Conservation (phyloP, 2,329 filamentous ascomycete species). For the Dothistroma pini region DNA sequence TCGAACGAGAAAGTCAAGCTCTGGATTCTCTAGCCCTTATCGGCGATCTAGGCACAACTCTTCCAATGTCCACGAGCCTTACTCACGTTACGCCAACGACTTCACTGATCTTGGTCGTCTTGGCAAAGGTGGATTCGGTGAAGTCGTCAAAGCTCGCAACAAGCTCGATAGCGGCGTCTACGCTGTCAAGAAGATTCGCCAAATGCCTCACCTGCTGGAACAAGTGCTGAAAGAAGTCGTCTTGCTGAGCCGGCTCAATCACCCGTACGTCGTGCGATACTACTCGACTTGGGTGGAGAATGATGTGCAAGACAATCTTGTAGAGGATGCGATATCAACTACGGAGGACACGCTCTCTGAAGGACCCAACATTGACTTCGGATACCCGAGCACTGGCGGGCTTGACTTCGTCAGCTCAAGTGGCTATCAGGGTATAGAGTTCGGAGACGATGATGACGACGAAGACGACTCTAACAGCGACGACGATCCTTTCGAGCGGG, state of each 20-base stretch:
- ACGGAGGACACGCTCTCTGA: slow-evolving; percentile 41
- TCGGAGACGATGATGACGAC: slow-evolving; percentile 57
- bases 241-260: slow-evolving; percentile 85
- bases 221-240: slow-evolving; percentile 83
- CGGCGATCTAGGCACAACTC: slow-evolving; percentile 35
- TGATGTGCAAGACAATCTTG: slow-evolving; percentile 29
- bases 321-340: slow-evolving; percentile 24
- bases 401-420: slow-evolving; percentile 92
- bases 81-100: slow-evolving; percentile 78
- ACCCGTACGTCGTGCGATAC: slow-evolving; percentile 84
- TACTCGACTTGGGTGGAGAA: slow-evolving; percentile 95
- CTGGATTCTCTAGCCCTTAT: slow-evolving; percentile 26
- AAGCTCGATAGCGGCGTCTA: slow-evolving; percentile 92
- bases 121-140: slow-evolving; percentile 91
- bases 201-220: slow-evolving; percentile 67
- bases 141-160: slow-evolving; percentile 92
- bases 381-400: slow-evolving; percentile 64
- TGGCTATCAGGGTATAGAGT: slow-evolving; percentile 72
- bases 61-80: slow-evolving; percentile 26
- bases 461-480: slow-evolving; percentile 33
- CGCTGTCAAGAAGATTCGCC: slow-evolving; percentile 93
- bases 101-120: slow-evolving; percentile 86
- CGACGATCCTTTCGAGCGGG: slow-evolving; percentile 25
- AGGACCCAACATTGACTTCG: slow-evolving; percentile 58
- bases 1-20: slow-evolving; percentile 14